A percentile compares a stretch with the other conserved stretches of the same genome.
Conservation (phyloP, 148 eudicot genomes). For the Rhododendron molle region DNA sequence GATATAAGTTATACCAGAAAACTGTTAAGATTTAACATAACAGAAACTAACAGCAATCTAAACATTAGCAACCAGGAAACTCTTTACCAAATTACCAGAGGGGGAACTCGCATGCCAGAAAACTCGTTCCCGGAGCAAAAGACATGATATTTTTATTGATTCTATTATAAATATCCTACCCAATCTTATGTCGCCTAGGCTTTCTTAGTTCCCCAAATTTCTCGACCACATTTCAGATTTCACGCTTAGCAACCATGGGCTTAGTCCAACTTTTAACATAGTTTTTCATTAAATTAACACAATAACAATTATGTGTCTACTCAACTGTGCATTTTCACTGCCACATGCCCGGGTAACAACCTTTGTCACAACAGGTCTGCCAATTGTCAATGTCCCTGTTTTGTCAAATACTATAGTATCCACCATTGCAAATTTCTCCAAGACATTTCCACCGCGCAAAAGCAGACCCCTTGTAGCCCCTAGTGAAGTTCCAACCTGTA, state of each 20-base stretch:
- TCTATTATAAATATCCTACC: not conserved
- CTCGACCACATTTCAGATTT: not conserved
- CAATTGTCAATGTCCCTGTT: conserved; percentile 93
- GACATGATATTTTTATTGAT: not conserved
- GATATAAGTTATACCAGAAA: not conserved
- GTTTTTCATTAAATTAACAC: not conserved
- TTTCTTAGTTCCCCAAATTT: not conserved
- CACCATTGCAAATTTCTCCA: conserved; percentile 79
- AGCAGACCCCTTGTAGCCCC: conserved; percentile 95
- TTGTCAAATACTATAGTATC: conserved; percentile 87
- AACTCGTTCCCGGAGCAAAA: not conserved
- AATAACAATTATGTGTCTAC: conserved; percentile 7
- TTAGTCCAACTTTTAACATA: not conserved
- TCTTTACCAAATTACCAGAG: not conserved
- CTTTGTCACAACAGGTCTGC: conserved; percentile 83
- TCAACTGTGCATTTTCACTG: conserved; percentile 35
- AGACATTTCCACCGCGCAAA: conserved; percentile 86
- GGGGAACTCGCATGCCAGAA: not conserved
- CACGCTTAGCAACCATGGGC: not conserved
- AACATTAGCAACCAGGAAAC: not conserved
- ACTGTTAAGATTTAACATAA: not conserved
- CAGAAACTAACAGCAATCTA: not conserved
- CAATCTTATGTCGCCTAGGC: not conserved
- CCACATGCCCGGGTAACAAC: conserved; percentile 47
- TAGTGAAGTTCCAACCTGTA: conserved; percentile 86